Conservation (phyloP, 2,329 filamentous ascomycete genomes). For the Septoria linicola region DNA sequence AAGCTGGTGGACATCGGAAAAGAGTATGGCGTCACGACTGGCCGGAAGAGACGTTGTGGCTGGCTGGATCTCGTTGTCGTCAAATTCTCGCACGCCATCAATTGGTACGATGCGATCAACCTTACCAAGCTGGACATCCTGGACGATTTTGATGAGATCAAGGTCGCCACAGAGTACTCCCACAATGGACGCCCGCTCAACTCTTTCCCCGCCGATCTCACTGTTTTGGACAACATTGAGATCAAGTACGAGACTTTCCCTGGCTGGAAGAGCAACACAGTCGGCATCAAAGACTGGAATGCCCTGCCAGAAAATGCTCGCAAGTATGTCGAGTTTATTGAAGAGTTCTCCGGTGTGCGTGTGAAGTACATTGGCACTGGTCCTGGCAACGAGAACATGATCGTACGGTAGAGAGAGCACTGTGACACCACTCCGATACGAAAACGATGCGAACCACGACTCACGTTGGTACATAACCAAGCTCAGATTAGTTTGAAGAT, state of each 20-base stretch:
- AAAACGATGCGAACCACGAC: not conserved
- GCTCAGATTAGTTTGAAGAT: slow-evolving; percentile 11
- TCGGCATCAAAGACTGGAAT: slow-evolving; percentile 58
- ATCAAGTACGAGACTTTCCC: slow-evolving; percentile 67
- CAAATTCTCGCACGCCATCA: slow-evolving; percentile 64
- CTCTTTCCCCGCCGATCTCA: slow-evolving; percentile 65
- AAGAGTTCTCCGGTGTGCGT: slow-evolving; percentile 63
- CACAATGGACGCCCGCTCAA: slow-evolving; percentile 56
- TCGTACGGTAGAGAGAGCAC: slow-evolving; percentile 45
- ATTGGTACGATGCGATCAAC: slow-evolving; percentile 66
- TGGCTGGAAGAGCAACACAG: slow-evolving; percentile 68
- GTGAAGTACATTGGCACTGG: slow-evolving; percentile 68
- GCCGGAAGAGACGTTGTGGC: slow-evolving; percentile 61
- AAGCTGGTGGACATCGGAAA: slow-evolving; percentile 57
- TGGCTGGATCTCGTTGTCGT: slow-evolving; percentile 69
- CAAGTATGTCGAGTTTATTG: slow-evolving; percentile 66
- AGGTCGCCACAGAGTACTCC: slow-evolving; percentile 70
- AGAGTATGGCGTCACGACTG: slow-evolving; percentile 59
- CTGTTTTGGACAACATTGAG: slow-evolving; percentile 58
- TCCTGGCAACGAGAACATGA: slow-evolving; percentile 64
- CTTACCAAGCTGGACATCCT: slow-evolving; percentile 69
- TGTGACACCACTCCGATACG: not conserved
- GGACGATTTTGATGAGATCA: slow-evolving; percentile 71
- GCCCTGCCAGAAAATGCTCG: slow-evolving; percentile 64
- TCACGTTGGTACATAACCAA: slow-evolving; percentile 1